Conservation (phyloP, 495 filamentous ascomycete genomes). For the Astrothelium subdiscretum region DNA sequence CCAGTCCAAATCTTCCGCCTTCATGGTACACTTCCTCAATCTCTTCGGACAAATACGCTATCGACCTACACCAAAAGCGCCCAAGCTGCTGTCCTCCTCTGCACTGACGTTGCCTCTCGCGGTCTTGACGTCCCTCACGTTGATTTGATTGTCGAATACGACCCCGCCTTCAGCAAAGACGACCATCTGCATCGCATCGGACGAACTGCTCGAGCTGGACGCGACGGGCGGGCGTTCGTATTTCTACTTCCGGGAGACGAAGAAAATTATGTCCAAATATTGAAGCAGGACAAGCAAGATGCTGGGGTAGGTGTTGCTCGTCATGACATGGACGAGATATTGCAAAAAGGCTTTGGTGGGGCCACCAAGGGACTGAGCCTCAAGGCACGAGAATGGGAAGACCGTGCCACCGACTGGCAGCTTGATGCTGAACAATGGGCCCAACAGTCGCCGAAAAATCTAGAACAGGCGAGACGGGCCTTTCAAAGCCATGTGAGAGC, state of each 20-base stretch:
- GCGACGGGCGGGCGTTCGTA: slow-evolving; percentile 72
- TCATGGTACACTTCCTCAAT: slow-evolving; percentile 86
- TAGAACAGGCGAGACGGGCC: slow-evolving; percentile 64
- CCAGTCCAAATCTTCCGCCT: slow-evolving; percentile 65
- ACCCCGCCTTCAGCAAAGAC: slow-evolving; percentile 78
- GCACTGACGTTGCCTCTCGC: slow-evolving; percentile 88
- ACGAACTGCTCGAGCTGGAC: slow-evolving; percentile 85
- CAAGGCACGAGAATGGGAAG: slow-evolving; percentile 45
- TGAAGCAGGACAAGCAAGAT: slow-evolving; percentile 48
- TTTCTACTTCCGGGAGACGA: slow-evolving; percentile 86
- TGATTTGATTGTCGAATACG: slow-evolving; percentile 88
- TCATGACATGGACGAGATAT: slow-evolving; percentile 46
- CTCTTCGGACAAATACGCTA: slow-evolving; percentile 73
- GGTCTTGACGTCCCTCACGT: slow-evolving; percentile 90
- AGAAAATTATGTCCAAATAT: slow-evolving; percentile 73
- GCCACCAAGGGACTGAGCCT: slow-evolving; percentile 24
- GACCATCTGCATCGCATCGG: slow-evolving; percentile 93
- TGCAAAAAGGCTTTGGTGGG: slow-evolving; percentile 46
- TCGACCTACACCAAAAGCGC: slow-evolving; percentile 52
- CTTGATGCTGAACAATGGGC: slow-evolving; percentile 63
- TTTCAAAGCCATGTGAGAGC: slow-evolving; percentile 89
- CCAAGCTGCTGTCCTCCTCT: slow-evolving; percentile 68
- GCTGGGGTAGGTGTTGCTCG: slow-evolving; percentile 41
- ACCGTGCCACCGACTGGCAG: slow-evolving; percentile 65
- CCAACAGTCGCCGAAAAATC: slow-evolving; percentile 43